Conservation (phyloP, 2,329 filamentous ascomycete genomes). For the Aspergillus pseudotamarii region DNA sequence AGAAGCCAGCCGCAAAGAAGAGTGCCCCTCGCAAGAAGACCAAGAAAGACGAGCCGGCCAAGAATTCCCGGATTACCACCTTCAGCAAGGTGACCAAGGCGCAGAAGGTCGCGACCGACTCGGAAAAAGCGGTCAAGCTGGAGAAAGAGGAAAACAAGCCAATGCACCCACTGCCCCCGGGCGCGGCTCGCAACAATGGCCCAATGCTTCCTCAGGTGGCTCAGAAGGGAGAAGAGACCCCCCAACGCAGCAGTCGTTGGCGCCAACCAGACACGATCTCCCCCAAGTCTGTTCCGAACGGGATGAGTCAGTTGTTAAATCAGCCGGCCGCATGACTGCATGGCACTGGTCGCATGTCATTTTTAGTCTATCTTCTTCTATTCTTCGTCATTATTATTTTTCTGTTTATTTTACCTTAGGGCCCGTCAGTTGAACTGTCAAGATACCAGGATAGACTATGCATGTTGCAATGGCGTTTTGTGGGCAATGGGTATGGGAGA, state of each 20-base stretch:
- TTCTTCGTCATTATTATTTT: slow-evolving; percentile 6
- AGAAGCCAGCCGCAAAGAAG: slow-evolving; percentile 28
- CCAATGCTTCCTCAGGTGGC: slow-evolving; percentile 32
- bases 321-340: slow-evolving; percentile 17
- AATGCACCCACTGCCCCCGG: slow-evolving; percentile 39
- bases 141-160: slow-evolving; percentile 33
- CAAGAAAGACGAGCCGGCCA: slow-evolving; percentile 29
- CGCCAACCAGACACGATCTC: slow-evolving; percentile 26
- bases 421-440: slow-evolving; percentile 14
- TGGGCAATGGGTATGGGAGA: slow-evolving; percentile 1
- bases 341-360: background rate
- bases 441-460: slow-evolving; percentile 43
- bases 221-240: slow-evolving; percentile 21
- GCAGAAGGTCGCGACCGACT: slow-evolving; percentile 21
- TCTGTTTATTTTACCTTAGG: slow-evolving; percentile 13
- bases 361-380: slow-evolving; percentile 11
- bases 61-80: slow-evolving; percentile 33
- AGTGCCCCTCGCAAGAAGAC: slow-evolving; percentile 23
- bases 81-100: slow-evolving; percentile 39
- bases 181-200: slow-evolving; percentile 41
- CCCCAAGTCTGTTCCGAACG: slow-evolving; percentile 27
- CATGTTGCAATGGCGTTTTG: slow-evolving; percentile 20
- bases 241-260: slow-evolving; percentile 15
- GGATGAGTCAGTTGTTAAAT: slow-evolving; percentile 26
- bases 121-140: slow-evolving; percentile 28